These are phyloP conservation scores for Cadophora sp. DNA, from an alignment of 2,329 filamentous ascomycete species.

Conservation along the genomic window DNA sequence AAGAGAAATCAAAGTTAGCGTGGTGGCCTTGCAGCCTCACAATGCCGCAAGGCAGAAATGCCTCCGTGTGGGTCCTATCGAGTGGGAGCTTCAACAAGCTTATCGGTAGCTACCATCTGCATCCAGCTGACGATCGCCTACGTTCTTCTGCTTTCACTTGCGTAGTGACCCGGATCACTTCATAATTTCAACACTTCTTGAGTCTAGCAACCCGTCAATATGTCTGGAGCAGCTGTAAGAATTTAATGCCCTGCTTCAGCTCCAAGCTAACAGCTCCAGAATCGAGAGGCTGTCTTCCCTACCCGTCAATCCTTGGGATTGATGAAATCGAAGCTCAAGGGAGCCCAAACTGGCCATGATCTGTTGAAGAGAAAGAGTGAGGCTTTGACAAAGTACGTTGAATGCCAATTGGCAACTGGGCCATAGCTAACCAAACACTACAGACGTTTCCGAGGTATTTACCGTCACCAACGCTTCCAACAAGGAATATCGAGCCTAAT, in stretches of 20 bases:
- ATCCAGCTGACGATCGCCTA: neutral
- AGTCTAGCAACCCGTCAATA: slow-evolving; percentile 43
- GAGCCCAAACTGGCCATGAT: slow-evolving; percentile 88
- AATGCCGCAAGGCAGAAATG: slow-evolving; percentile 13
- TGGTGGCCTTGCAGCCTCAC: slow-evolving; percentile 24
- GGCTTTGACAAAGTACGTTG: slow-evolving; percentile 87
- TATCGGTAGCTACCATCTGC: slow-evolving; percentile 28
- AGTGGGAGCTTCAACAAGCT: slow-evolving; percentile 36
- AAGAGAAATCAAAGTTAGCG: slow-evolving; percentile 30
- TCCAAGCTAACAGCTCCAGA: slow-evolving; percentile 58
- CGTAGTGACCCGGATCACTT: neutral
- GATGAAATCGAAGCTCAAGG: slow-evolving; percentile 99
- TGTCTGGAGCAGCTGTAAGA: slow-evolving; percentile 61
- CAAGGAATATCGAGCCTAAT: slow-evolving; percentile 20
- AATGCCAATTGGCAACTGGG: slow-evolving; percentile 13
- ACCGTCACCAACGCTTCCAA: slow-evolving; percentile 24
- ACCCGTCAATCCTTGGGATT: slow-evolving; percentile 95
- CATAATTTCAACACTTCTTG: neutral
- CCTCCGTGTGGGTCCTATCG: slow-evolving; percentile 28
- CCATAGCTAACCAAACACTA: slow-evolving; percentile 38
- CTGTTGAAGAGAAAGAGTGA: slow-evolving; percentile 98
- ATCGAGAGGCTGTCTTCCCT: slow-evolving; percentile 95
- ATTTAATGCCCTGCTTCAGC: slow-evolving; percentile 23
- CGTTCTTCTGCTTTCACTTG: neutral
- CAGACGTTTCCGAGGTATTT: slow-evolving; percentile 86